Evolutionary conservation across 2,329 filamentous ascomycete genomes (phyloP), one percentile per base, ranked within the genome.

Genomic region (Nigrospora oryzae): DNA sequence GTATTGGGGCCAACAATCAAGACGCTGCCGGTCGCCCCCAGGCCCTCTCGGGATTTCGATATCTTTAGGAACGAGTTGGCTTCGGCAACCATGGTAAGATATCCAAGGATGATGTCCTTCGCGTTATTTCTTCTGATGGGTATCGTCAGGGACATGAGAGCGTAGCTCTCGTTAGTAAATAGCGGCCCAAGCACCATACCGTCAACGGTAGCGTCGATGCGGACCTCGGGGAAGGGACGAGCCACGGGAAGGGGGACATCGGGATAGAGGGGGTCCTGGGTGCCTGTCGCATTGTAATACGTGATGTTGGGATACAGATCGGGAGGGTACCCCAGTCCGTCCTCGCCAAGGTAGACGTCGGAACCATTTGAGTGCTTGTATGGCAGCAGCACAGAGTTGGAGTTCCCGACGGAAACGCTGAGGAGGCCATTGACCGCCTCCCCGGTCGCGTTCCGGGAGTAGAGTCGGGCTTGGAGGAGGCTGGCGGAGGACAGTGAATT

Each of bases 291-390:
- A 47, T 69, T 59, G 36, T 64, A 58, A 56, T 87, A 88, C 0
- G 83, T 86, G 46, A 95, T 74, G 53, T 89, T 89, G 1, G 89
- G 89, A 57, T 89, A 95, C 3, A 95, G 73, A 3, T 65, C 62
- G 0, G 81, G 70, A 11, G 89, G 86, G 52, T 84, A 94, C 35
- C 87, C 88, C n/a, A 72, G 64, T 4, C 67, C 67, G 2, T 63
- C 57, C 50, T 88, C 77, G 40, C 84, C 81, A 14, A 95, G 70
- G 38, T 70, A 69, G 19, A 83, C 71, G 0, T 64, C 56, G 2
- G 70, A 66, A 19, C 85, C 86, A 52, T 86, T 71, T 0, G 75
- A 56, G 38, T 71, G 67, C 2, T 54, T 57, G 52, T 81, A 83
- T 1, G 88, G 88, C 31, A 95, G 67, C 28, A 64, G 51, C 39